Evolutionary conservation across 2,329 filamentous ascomycete species (phyloP), one percentile per base, ranked within the genome.

Genomic region (Cercospora zeae-maydis): DNA sequence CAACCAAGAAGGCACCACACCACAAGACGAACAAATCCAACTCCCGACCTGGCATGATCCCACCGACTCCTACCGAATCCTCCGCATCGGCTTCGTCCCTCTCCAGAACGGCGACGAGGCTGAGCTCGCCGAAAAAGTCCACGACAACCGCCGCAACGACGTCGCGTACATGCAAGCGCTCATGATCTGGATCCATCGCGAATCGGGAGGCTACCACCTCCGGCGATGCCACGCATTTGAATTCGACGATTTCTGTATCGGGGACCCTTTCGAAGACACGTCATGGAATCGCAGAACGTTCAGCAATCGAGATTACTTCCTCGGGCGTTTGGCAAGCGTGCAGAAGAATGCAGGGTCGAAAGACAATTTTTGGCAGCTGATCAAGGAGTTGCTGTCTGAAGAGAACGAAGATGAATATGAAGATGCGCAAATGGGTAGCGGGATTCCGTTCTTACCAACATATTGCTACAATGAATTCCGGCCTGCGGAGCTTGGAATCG

Each of bases 191-290:
- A 11, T 58, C 42, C 10, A 56, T 34, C 27, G 57, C 11, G 27
- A 52, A 5, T n/a, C 52, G 13, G 53, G 45, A 8, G 31, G 1
- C 4, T 1, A 56, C 33, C 36, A 52, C 4, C 58, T 61, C 39
- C 49, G 47, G 24, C 30, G 37, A 34, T 24, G 42, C 13, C 61
- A 61, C 16, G 63, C 36, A 4, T 66, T 58, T 51, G 61, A 62
- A 16, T 61, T 66, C 36, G 47, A 61, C 13, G 63, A 66, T 1
- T 58, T 59, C 37, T 63, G 61, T 24, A 63, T 66, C 21, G 61
- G 61, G 14, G 53, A 63, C 52, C n/a, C 45, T 4, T 19, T 57
- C 1, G 58, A 66, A 19, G 13, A 24, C 7, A 39, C 14, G 6
- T 16, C 16, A 1, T 52, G 53, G 37, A 59, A 47, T 21, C 19